These are phyloP conservation scores for Akebia trifoliata DNA, from an alignment of 164 flowering plant genomes.

Conservation along the genomic window DNA sequence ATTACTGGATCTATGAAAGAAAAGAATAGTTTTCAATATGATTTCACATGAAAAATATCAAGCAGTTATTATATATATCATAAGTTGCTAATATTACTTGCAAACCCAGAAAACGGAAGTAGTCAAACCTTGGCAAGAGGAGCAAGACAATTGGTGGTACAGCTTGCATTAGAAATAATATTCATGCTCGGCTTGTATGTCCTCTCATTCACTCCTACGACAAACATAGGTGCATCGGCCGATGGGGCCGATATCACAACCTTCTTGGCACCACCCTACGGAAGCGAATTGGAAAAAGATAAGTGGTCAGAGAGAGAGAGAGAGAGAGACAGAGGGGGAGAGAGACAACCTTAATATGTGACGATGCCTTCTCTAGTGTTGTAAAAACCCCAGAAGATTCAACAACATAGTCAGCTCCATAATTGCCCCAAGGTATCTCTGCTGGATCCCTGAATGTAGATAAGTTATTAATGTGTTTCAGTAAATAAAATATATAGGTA, in stretches of 20 bases:
- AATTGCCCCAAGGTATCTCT: constrained; percentile 92
- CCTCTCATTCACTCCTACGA: constrained; percentile 90
- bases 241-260: constrained; percentile 98
- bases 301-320: too few relatives aligned
- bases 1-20: too few relatives aligned
- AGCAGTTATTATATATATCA: too few relatives aligned
- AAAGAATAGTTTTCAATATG: too few relatives aligned
- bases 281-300: too few relatives aligned
- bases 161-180: constrained; percentile 96
- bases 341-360: constrained; percentile 71
- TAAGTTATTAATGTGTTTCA: too few relatives aligned
- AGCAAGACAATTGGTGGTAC: constrained; percentile 97
- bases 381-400: constrained; percentile 98
- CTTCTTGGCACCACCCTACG: constrained; percentile 96
- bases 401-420: constrained; percentile 89
- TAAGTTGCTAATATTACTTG: background rate
- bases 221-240: constrained; percentile 99
- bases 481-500: too few relatives aligned
- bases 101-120: too few relatives aligned
- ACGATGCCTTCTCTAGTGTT: constrained; percentile 72
- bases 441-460: constrained; percentile 67
- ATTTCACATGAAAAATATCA: too few relatives aligned
- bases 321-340: constrained; percentile 4
- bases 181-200: constrained; percentile 86
- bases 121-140: constrained; percentile 75